Conservation (phyloP, 305 asterid genomes). For the Andrographis paniculata region DNA sequence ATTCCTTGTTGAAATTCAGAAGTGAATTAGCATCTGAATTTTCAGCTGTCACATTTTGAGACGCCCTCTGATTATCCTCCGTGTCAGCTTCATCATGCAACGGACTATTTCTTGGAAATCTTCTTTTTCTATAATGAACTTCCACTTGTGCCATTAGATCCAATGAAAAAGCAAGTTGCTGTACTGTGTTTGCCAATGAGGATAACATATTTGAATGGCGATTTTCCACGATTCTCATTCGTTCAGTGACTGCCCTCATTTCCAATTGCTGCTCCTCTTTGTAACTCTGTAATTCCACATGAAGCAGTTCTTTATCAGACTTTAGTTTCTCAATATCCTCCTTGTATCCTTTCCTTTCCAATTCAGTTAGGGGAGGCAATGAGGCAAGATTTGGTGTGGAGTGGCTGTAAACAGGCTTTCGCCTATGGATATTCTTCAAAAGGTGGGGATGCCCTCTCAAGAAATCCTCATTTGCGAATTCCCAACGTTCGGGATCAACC, state of each 20-base stretch:
- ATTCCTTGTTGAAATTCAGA: constrained; percentile 36
- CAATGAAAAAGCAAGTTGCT: constrained; percentile 32
- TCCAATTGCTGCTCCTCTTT: constrained; percentile 37
- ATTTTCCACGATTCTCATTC: constrained; percentile 31
- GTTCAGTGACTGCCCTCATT: constrained; percentile 34
- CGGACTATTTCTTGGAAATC: constrained; percentile 39
- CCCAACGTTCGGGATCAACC: constrained; percentile 75
- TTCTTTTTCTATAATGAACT: constrained; percentile 47
- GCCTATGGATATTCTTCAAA: constrained; percentile 60
- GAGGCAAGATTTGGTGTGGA: constrained; percentile 37
- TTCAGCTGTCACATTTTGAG: constrained; percentile 26
- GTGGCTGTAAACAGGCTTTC: constrained; percentile 80
- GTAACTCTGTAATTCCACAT: constrained; percentile 34
- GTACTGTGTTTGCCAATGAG: constrained; percentile 32
- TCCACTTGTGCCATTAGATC: constrained; percentile 36
- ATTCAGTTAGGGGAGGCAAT: constrained; percentile 34
- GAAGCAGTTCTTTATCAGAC: constrained; percentile 40
- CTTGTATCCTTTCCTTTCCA: constrained; percentile 49
- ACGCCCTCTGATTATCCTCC: constrained; percentile 25
- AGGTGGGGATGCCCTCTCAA: constrained; percentile 57
- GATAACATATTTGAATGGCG: constrained; percentile 41
- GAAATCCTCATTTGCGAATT: constrained; percentile 66
- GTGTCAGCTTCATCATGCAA: constrained; percentile 25
- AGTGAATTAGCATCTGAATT: constrained; percentile 31
- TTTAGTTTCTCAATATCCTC: constrained; percentile 50